Evolutionary conservation across 768 basidiomycete genomes (phyloP).

Genomic region (Terana coerulea): DNA sequence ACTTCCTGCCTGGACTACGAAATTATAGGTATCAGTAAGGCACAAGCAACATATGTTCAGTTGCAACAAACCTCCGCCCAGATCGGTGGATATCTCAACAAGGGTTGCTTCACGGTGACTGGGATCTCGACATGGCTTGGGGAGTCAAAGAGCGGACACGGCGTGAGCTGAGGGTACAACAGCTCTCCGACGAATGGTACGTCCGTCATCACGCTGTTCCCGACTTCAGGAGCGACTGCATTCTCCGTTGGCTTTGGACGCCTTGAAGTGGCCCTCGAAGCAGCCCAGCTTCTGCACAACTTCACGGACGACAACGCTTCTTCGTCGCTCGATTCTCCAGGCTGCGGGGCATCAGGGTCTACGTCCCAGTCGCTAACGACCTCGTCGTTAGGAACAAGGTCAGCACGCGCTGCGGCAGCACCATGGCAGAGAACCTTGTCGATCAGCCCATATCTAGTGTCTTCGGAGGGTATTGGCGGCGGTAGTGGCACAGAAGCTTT

Average conservation of each 20-base stretch:
- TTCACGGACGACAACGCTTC: conserved; percentile 9
- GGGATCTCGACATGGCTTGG: neutral
- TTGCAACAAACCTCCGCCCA: conserved; percentile 41
- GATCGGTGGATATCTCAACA: conserved; percentile 30
- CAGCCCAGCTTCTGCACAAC: too few species aligned
- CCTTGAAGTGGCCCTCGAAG: neutral
- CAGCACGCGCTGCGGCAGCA: too few species aligned
- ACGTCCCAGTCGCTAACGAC: conserved; percentile 11
- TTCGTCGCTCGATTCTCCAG: conserved; percentile 15
- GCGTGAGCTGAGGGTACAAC: neutral
- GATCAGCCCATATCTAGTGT: too few species aligned
- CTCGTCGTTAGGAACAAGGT: neutral
- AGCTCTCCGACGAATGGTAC: neutral
- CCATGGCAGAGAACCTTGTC: too few species aligned
- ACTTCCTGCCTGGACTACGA: conserved; percentile 77
- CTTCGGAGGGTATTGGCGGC: conserved; percentile 1
- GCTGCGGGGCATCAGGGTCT: neutral
- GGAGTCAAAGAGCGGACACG: neutral
- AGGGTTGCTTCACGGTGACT: conserved; percentile 12
- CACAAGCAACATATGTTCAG: neutral
- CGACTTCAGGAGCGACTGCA: too few species aligned
- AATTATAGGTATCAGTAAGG: neutral
- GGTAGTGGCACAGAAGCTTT: conserved; percentile 10
- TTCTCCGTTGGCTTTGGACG: neutral
- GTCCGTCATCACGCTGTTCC: too few species aligned